Conservation (phyloP, 768 basidiomycete genomes). For the Termitomyces titanicus region DNA sequence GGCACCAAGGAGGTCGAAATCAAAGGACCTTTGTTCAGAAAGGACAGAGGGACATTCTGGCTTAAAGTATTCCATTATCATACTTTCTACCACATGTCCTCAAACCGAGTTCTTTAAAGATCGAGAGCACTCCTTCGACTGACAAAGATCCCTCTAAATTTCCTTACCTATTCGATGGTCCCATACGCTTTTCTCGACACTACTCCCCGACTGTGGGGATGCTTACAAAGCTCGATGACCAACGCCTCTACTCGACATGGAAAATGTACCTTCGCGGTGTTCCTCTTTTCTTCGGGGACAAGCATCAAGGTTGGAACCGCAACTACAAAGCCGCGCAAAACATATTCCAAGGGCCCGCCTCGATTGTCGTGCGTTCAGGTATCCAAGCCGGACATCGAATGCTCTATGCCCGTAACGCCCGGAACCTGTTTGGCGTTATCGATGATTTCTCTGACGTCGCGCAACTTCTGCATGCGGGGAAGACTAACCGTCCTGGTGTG, state of each 20-base stretch:
- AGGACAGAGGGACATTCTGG: slow-evolving; percentile 61
- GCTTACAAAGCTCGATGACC: slow-evolving; percentile 57
- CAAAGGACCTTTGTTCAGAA: slow-evolving; percentile 45
- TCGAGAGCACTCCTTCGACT: slow-evolving; percentile 47
- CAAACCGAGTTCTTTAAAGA: slow-evolving; percentile 30
- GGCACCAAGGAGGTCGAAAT: slow-evolving; percentile 69
- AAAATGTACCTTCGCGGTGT: slow-evolving; percentile 66
- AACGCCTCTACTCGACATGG: slow-evolving; percentile 76
- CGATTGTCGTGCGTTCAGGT: slow-evolving; percentile 59
- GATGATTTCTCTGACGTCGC: slow-evolving; percentile 43
- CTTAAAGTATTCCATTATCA: slow-evolving; percentile 45
- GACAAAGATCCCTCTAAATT: slow-evolving; percentile 33
- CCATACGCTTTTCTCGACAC: slow-evolving; percentile 68
- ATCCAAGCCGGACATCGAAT: slow-evolving; percentile 73
- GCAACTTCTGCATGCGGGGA: slow-evolving; percentile 47
- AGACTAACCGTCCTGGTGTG: slow-evolving; percentile 9
- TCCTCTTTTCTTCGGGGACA: slow-evolving; percentile 54
- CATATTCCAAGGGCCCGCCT: slow-evolving; percentile 64
- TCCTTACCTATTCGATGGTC: slow-evolving; percentile 71
- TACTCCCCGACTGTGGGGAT: slow-evolving; percentile 67
- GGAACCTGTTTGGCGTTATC: slow-evolving; percentile 62
- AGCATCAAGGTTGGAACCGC: slow-evolving; percentile 62
- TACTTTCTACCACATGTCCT: neutral
- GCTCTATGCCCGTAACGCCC: slow-evolving; percentile 66
- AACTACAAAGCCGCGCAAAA: slow-evolving; percentile 66